phyloP scores from a whole-genome alignment of 2,329 filamentous ascomycete genomes.

The Teratosphaeria destructans region DNA sequence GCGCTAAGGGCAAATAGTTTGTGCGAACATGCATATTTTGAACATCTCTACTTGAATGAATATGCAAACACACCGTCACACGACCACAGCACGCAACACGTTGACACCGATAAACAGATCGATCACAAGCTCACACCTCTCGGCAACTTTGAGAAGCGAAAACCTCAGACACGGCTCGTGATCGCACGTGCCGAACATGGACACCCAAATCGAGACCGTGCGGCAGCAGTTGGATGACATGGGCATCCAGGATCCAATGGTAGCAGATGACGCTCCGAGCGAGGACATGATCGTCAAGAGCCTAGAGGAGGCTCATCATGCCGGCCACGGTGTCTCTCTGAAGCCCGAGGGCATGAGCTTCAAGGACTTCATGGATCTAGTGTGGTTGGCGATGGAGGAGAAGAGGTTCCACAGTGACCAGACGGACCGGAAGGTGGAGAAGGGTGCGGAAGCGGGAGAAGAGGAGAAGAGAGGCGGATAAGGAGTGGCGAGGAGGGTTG shows the following conservation, averaged over 20 bases:
- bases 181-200: too few relatives aligned
- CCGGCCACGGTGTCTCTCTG: too few relatives aligned
- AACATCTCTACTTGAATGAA: neutral
- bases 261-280: too few relatives aligned
- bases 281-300: too few relatives aligned
- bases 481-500: neutral
- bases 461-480: neutral
- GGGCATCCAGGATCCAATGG: too few relatives aligned
- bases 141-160: neutral
- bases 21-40: neutral
- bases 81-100: neutral
- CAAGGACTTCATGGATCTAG: neutral
- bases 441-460: neutral
- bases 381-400: neutral
- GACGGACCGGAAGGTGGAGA: neutral
- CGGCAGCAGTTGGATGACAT: neutral
- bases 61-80: neutral
- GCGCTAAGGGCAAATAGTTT: neutral
- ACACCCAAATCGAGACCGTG: too few relatives aligned
- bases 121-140: too few relatives aligned
- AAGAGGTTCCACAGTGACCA: neutral
- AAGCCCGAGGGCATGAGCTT: neutral
- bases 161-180: too few relatives aligned
- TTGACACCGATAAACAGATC: too few relatives aligned
- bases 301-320: too few relatives aligned